Base-by-base conservation (phyloP, 768 basidiomycete species). In the Naematelia aurantialba region DNA sequence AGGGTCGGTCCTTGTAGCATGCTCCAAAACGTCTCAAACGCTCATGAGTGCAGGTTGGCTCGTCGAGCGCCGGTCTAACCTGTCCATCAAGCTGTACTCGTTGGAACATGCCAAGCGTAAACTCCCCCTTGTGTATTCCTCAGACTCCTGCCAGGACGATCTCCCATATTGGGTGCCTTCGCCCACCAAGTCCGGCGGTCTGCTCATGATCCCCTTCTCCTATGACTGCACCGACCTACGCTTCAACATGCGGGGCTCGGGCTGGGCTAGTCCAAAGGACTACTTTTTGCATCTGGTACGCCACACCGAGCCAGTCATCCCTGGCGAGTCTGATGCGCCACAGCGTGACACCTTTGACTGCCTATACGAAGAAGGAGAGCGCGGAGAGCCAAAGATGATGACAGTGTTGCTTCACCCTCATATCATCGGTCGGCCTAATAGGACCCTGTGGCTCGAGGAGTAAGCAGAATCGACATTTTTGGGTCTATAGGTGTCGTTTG, bases 391-490 rank as follows among this genome's bases (percentile, higher is more conserved):
- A 2, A 66, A 66, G 55, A 66, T 66, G 65, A 58, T 54, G 67
- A 63, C 63, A 4, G 63, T 69, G 19, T n/a, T 59, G 22, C 61
- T 64, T n/a, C 67, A 66, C 58, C 69, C 67, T 22, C 69, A 67
- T 49, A 65, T 68, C 52, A 63, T 65, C 46, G 67, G 65, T 48
- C 59, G 63, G 17, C 48, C 53, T 1, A 42, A 42, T 22, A 46
- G 65, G 22, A 44, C 54, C 2, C 34, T 22, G n/a, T 62, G 55
- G 60, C 42, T 66, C 26, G 58, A 66, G 39, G 58, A 62, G 61
- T 61, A 44, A 61, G 59, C 53, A 13, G 11, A 13, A 11, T 29
- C 5, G 31, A n/a, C n/a, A n/a, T n/a, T n/a, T n/a, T n/a, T n/a
- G n/a, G n/a, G n/a, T n/a, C n/a, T n/a, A n/a, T n/a, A n/a, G n/a